Base-by-base conservation (phyloP, 2,329 filamentous ascomycete species). In the Fusarium lateritium region DNA sequence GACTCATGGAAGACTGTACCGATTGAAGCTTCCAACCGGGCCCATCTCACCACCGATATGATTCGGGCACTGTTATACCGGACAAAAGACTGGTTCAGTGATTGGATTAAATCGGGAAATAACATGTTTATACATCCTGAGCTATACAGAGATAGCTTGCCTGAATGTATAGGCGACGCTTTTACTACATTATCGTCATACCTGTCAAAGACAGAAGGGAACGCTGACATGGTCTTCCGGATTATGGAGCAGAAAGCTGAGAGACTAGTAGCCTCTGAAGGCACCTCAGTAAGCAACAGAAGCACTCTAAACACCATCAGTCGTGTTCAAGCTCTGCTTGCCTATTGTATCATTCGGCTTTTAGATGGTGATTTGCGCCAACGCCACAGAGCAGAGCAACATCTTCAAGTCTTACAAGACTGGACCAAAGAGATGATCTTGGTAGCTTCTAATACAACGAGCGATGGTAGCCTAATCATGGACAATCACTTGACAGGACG, bases 341-440 rank as follows among this genome's bases (percentile, higher is more conserved):
- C 64, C 6, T 75, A 75, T 56, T 64, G 56, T 38, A 50, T 72
- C n/a, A 65, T 76, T 17, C 69, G 68, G 7, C 71, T 76, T 4
- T 65, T 72, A 21, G 73, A 75, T 17, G 71, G 73, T 2, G 65
- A 72, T 39, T 47, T 76, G 4, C 56, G 57, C 8, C 70, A 71
- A 17, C 68, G 73, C 13, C 60, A 72, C 39, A 51, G 45, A 2
- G 74, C 74, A 10, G 73, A 75, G n/a, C 22, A 28, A 3, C 63
- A 69, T 17, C 56, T 76, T 1, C 60, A 60, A 1, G 59, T 54
- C 4, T 45, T 76, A 4, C 31, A 51, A 6, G 28, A 51, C 7
- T 76, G 74, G 74, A 53, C 60, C 5, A 58, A 43, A 2, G 42
- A 69, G 2, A 65, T 69, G 65, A 34, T 69, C 19, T 15, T 17